phyloP scores from a whole-genome alignment of 441 rosid genomes.

The Geranium incanum region DNA sequence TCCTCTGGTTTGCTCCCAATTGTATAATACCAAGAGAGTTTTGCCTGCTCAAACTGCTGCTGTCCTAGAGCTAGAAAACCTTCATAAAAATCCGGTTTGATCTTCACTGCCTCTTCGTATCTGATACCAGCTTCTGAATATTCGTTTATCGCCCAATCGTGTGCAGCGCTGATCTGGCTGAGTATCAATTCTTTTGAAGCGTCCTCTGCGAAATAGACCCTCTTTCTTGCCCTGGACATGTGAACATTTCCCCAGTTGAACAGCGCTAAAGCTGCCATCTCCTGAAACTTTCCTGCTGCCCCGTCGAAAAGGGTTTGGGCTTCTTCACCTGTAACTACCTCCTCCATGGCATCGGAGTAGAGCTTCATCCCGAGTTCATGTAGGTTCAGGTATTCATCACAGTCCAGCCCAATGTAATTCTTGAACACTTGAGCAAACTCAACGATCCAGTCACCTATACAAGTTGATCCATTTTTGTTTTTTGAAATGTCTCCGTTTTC shows the following conservation, averaged over 20 bases:
- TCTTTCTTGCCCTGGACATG: conserved; percentile 84
- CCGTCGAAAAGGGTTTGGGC: conserved; percentile 75
- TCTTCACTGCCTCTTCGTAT: conserved; percentile 65
- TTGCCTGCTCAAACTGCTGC: conserved; percentile 85
- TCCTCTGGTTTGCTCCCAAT: conserved; percentile 50
- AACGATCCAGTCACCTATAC: conserved; percentile 72
- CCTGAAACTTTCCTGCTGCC: conserved; percentile 87
- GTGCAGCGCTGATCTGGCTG: conserved; percentile 44
- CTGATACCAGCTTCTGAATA: conserved; percentile 52
- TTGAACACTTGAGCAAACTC: conserved; percentile 83
- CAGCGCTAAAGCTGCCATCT: conserved; percentile 91
- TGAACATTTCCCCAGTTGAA: conserved; percentile 97
- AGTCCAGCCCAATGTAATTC: conserved; percentile 88
- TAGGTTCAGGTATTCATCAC: conserved; percentile 82
- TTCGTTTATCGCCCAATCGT: conserved; percentile 67
- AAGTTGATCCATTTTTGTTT: conserved; percentile 30
- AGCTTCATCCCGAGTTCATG: conserved; percentile 91
- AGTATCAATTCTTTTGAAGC: conserved; percentile 52
- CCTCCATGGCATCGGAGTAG: conserved; percentile 91
- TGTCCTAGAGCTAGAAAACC: conserved; percentile 83
- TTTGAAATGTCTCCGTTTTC: conserved; percentile 43
- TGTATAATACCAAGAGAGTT: conserved; percentile 83
- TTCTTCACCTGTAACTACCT: conserved; percentile 71
- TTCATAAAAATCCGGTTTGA: conserved; percentile 92
- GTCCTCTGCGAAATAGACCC: conserved; percentile 57